phyloP scores from a whole-genome alignment of 2,329 filamentous ascomycete species.

The Plectosphaerella plurivora region DNA sequence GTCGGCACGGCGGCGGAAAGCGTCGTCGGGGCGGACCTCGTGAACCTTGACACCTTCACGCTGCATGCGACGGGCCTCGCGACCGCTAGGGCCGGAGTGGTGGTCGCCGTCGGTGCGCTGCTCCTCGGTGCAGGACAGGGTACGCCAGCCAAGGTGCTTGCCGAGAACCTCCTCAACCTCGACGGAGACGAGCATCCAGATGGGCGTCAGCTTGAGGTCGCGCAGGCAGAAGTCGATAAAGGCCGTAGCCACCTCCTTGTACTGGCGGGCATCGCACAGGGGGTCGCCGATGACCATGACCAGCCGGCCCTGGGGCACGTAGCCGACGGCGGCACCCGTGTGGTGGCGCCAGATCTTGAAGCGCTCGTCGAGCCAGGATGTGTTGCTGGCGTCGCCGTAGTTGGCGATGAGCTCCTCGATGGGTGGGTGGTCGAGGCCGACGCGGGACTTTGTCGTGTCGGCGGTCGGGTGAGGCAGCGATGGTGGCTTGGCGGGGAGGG shows the following conservation, averaged over 20 bases:
- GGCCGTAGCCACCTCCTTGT: constrained; percentile 64
- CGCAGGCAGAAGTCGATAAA: constrained; percentile 74
- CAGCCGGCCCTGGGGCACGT: constrained; percentile 70
- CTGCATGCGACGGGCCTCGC: constrained; percentile 77
- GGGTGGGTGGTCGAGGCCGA: constrained; percentile 59
- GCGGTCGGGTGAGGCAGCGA: constrained; percentile 81
- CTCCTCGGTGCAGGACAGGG: constrained; percentile 82
- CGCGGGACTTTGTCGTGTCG: constrained; percentile 57
- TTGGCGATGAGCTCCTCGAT: constrained; percentile 89
- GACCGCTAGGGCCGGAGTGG: constrained; percentile 60
- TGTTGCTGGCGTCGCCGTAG: constrained; percentile 91
- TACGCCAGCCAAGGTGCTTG: constrained; percentile 78
- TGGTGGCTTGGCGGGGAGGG: constrained; percentile 63
- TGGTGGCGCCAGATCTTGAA: constrained; percentile 85
- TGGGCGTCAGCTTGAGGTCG: constrained; percentile 65
- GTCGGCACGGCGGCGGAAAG: constrained; percentile 66
- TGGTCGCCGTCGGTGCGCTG: constrained; percentile 80
- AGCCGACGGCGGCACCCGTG: constrained; percentile 76
- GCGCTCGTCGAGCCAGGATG: constrained; percentile 85
- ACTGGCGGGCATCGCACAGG: constrained; percentile 76
- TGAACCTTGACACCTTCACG: constrained; percentile 79
- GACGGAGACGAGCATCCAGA: constrained; percentile 86
- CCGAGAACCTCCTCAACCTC: constrained; percentile 76
- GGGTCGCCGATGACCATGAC: constrained; percentile 85
- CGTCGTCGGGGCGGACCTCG: constrained; percentile 64